Percentiles rank a stretch among this genome's conserved stretches.
These are phyloP conservation scores for Ogataea hybrid DNA, from an alignment of 1,139 yeast genomes.

Conservation along the genomic window DNA sequence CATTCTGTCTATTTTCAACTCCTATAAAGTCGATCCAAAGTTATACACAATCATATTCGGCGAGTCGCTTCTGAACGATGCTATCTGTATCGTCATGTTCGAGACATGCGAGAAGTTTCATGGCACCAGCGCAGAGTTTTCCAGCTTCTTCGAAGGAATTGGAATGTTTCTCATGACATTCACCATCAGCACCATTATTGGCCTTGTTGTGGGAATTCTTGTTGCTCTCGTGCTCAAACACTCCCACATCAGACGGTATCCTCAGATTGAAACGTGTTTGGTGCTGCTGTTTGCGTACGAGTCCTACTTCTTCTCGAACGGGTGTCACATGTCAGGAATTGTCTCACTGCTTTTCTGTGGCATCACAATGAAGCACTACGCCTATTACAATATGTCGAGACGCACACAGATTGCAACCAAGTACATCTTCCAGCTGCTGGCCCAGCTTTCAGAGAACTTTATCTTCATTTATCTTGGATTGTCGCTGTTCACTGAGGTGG, in stretches of 20 bases:
- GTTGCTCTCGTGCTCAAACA: conserved; percentile 91
- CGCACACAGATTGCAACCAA: conserved; percentile 96
- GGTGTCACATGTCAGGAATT: conserved; percentile 99
- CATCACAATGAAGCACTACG: conserved; percentile 93
- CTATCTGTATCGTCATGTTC: conserved; percentile 98
- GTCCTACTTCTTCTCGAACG: conserved; percentile 95
- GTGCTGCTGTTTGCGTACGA: conserved; percentile 91
- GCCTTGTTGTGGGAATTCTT: conserved; percentile 80
- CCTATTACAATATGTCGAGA: conserved; percentile 95
- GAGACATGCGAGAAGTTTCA: conserved; percentile 98
- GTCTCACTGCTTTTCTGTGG: conserved; percentile 95
- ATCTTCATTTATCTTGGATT: conserved; percentile 94
- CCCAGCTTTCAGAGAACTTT: conserved; percentile 94
- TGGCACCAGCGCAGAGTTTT: conserved; percentile 73
- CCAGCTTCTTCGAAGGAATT: conserved; percentile 87
- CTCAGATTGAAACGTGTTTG: conserved; percentile 93
- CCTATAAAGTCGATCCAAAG: conserved; percentile 97
- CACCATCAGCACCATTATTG: conserved; percentile 89
- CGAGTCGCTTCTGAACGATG: conserved; percentile 92
- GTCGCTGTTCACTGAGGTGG: conserved; percentile 93
- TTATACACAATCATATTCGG: conserved; percentile 96
- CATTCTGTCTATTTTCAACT: conserved; percentile 90
- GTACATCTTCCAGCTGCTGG: conserved; percentile 88
- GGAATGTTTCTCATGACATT: conserved; percentile 93
- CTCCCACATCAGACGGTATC: conserved; percentile 88